Evolutionary conservation across 306 rosid species (phyloP).

Genomic region (Coriaria nepalensis): DNA sequence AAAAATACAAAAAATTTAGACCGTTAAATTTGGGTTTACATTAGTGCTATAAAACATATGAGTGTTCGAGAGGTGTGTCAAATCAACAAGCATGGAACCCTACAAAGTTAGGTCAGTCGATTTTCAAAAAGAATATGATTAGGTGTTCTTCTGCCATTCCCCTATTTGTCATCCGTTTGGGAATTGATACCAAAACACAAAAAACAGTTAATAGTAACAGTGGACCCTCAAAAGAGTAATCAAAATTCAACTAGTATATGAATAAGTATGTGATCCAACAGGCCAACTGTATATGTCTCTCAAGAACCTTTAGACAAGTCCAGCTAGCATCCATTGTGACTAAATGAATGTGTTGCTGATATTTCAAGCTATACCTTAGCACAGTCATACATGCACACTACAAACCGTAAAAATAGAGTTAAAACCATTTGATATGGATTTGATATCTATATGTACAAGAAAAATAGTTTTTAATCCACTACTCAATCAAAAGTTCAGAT

Average conservation of each 20-base stretch:
- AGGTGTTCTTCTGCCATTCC: constrained; percentile 26
- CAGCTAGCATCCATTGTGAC: constrained; percentile 37
- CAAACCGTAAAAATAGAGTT: too few species aligned
- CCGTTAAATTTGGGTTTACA: too few species aligned
- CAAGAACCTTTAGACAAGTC: constrained; percentile 34
- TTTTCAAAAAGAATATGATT: constrained; percentile 40
- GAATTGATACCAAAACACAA: constrained; percentile 53
- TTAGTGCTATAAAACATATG: too few species aligned
- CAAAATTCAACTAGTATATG: constrained; percentile 22
- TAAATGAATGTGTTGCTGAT: constrained; percentile 19
- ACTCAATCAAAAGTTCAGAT: too few species aligned
- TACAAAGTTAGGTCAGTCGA: constrained; percentile 36
- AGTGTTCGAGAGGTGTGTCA: too few species aligned
- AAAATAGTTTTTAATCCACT: too few species aligned
- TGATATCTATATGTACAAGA: too few species aligned
- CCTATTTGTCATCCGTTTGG: constrained; percentile 30
- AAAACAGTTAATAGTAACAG: constrained; percentile 23
- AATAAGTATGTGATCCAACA: constrained; percentile 29
- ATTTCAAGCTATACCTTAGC: constrained; percentile 15
- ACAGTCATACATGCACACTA: too few species aligned
- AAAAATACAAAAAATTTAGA: too few species aligned
- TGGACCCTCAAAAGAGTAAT: constrained; percentile 27
- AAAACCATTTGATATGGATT: too few species aligned
- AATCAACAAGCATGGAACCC: constrained; percentile 7
- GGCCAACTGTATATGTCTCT: constrained; percentile 41